A percentile compares a stretch with the other conserved stretches of the same genome.
phyloP scores from a whole-genome alignment of 768 basidiomycete species.

The Tylopilus balloui region DNA sequence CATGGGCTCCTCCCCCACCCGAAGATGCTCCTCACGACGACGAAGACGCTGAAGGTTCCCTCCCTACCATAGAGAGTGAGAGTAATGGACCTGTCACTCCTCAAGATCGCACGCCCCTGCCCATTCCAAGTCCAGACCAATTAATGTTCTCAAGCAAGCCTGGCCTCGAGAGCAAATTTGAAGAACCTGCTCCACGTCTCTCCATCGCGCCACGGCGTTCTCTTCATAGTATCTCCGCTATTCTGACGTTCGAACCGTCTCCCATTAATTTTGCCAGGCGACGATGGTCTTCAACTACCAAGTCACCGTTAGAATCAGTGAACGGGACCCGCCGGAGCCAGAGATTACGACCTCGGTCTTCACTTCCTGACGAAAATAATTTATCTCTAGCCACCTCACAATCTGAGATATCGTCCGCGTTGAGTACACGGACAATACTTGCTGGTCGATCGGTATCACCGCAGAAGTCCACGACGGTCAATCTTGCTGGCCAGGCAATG shows the following conservation, averaged over 20 bases:
- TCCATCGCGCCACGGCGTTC: conserved; percentile 23
- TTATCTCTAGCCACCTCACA: conserved; percentile 25
- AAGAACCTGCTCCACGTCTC: conserved; percentile 21
- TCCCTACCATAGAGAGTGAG: conserved; percentile 43
- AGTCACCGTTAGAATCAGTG: conserved; percentile 34
- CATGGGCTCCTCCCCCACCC: conserved; percentile 44
- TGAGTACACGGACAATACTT: conserved; percentile 30
- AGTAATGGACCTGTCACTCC: conserved; percentile 52
- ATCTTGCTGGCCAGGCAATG: conserved; percentile 19
- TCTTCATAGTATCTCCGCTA: conserved; percentile 30
- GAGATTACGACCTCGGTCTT: conserved; percentile 31
- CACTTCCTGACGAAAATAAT: conserved; percentile 28
- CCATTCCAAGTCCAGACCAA: conserved; percentile 34
- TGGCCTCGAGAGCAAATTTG: conserved; percentile 17
- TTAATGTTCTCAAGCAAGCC: conserved; percentile 21
- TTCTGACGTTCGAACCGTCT: conserved; percentile 55
- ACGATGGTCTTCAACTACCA: conserved; percentile 48
- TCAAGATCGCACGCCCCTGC: conserved; percentile 45
- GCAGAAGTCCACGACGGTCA: conserved; percentile 25
- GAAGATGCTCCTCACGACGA: conserved; percentile 35
- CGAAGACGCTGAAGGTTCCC: conserved; percentile 29
- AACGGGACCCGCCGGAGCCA: conserved; percentile 33
- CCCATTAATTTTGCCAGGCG: conserved; percentile 61
- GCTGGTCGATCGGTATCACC: conserved; percentile 33
- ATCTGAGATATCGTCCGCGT: conserved; percentile 27